Evolutionary conservation across 768 basidiomycete species (phyloP).

Genomic region (Chalciporus pseudorubinellus): DNA sequence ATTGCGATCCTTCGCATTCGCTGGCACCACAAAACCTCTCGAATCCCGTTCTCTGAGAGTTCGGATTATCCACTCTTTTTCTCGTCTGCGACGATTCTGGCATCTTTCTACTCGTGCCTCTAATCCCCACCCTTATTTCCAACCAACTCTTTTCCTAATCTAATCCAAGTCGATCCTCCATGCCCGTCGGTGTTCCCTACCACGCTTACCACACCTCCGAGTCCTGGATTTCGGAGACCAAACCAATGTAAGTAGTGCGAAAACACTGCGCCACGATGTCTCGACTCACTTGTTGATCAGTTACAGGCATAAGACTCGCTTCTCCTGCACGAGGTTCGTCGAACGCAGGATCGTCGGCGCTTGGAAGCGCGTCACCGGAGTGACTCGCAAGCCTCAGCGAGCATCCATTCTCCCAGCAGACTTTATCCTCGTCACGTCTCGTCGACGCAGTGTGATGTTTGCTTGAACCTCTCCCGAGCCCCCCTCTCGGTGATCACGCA

Average conservation of each 20-base stretch:
- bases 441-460: constrained; percentile 50
- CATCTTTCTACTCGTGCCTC: background rate
- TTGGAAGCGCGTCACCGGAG: constrained; percentile 61
- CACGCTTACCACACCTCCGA: constrained; percentile 21
- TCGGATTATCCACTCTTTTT: constrained; percentile 25
- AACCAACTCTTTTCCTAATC: constrained; percentile 1
- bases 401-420: constrained; percentile 55
- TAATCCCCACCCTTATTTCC: background rate
- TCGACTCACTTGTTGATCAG: background rate
- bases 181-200: constrained; percentile 5
- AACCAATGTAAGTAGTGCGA: constrained; percentile 21
- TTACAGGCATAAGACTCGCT: constrained; percentile 22
- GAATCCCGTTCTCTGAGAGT: constrained; percentile 23
- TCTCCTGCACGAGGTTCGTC: constrained; percentile 45
- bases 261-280: background rate
- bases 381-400: constrained; percentile 49
- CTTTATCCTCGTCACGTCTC: constrained; percentile 58
- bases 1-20: constrained; percentile 1
- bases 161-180: constrained; percentile 5
- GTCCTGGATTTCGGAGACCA: constrained; percentile 25
- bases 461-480: constrained; percentile 19
- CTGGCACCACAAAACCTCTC: background rate
- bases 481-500: background rate
- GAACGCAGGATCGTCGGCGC: constrained; percentile 57
- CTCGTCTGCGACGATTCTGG: constrained; percentile 25